Base-by-base conservation (phyloP, 2,329 filamentous ascomycete species). In the Fusarium sp. region DNA sequence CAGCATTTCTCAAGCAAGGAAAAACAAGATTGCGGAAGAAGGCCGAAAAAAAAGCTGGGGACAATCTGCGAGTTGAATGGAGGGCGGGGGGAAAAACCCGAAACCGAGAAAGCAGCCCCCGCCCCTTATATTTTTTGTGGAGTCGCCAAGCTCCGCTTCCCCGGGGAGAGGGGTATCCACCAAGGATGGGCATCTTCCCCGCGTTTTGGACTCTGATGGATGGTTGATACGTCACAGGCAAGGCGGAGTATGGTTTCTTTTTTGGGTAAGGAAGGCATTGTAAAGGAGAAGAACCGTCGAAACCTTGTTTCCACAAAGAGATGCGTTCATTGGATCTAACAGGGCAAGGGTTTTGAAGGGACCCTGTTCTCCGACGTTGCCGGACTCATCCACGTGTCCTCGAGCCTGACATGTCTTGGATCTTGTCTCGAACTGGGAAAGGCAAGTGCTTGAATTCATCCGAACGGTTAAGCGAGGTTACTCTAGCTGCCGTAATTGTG, bases 21-120 rank as follows among this genome's bases (percentile, higher is more conserved):
- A 31, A n/a, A 25, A 31, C 50, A 54, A 54, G 16, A 23, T 54
- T 33, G 31, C 29, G 50, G 18, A 36, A 25, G 29, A 54, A 27
- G 42, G 42, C 27, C 23, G 23, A 51, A 51, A 50, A 51, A 51
- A 51, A 51, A 51, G 50, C 29, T 54, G 29, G 29, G 31, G 51
- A 25, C 16, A 25, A 27, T 46, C 42, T 46, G 42, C 42, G 42
- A 46, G 42, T n/a, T n/a, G 42, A 27, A 46, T n/a, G 42, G 9
- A 46, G 40, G 40, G 40, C 40, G 40, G 42, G 42, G 42, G 42
- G 42, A 27, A 46, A 46, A 46, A 46, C 18, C 42, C 42, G 42
- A 46, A 46, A 46, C 42, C 42, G 42, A 46, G 42, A 46, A 27
- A 23, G 25, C 25, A 9, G 25, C 25, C 4, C n/a, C n/a, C 2